Conservation (phyloP, 345 rosid species). For the Linum lewisii region DNA sequence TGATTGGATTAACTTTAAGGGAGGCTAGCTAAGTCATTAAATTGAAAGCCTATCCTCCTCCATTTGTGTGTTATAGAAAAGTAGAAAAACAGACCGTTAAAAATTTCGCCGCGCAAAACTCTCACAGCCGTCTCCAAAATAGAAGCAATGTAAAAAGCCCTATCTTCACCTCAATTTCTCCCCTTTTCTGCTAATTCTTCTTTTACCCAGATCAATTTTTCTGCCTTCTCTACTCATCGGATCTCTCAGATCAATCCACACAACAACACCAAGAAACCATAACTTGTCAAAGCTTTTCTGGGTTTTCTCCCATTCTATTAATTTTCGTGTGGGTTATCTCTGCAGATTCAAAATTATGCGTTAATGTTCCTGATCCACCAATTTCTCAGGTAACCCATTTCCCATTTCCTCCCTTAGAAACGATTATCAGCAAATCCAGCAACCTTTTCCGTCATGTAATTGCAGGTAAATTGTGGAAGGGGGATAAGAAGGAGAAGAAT, state of each 20-base stretch:
- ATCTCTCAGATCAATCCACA: neutral
- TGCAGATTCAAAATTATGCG: neutral
- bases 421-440: neutral
- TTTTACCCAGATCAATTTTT: neutral
- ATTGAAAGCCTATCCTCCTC: no score
- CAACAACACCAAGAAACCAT: neutral
- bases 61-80: no score
- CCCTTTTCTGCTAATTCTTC: neutral
- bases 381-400: neutral
- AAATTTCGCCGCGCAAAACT: neutral
- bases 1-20: no score
- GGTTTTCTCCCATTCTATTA: no score
- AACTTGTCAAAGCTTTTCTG: neutral
- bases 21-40: no score
- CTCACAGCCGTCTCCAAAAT: neutral
- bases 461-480: slow-evolving; percentile 5
- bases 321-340: no score
- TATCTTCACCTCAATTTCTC: neutral
- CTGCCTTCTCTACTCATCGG: neutral
- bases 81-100: neutral
- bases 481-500: neutral
- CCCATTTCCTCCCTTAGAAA: neutral
- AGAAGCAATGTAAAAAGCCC: neutral
- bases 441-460: neutral
- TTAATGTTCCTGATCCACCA: neutral